Evolutionary conservation across 2,329 filamentous ascomycete species (phyloP).

Genomic region (Diaporthe vexans): DNA sequence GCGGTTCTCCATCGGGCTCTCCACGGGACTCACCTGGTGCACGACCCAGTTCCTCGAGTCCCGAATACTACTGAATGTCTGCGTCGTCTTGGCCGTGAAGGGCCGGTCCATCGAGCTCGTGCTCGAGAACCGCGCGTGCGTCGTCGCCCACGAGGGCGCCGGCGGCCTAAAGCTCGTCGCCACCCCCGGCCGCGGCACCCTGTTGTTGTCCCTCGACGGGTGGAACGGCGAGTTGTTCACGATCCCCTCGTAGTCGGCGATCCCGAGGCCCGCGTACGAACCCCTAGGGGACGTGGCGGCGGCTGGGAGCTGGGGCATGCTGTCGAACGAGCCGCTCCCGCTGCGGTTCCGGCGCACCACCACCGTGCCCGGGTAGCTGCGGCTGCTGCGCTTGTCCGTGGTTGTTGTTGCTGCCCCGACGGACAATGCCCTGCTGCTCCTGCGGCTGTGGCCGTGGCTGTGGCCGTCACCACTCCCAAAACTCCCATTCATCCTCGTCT

Average conservation of each 20-base stretch:
- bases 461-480: background rate
- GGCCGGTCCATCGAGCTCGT: slow-evolving; percentile 6
- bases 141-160: slow-evolving; percentile 43
- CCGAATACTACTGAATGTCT: slow-evolving; percentile 1
- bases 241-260: slow-evolving; percentile 51
- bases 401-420: background rate
- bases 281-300: slow-evolving; percentile 32
- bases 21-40: slow-evolving; percentile 24
- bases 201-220: slow-evolving; percentile 49
- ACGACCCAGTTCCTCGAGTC: slow-evolving; percentile 25
- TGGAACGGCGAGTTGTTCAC: slow-evolving; percentile 54
- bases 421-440: slow-evolving; percentile 23
- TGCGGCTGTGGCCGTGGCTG: background rate
- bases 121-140: slow-evolving; percentile 14
- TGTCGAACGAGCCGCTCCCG: background rate
- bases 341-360: slow-evolving; percentile 6
- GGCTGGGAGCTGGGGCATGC: background rate
- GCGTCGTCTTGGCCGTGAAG: slow-evolving; percentile 29
- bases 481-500: slow-evolving; percentile 32
- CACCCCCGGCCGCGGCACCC: too few species aligned
- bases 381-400: background rate
- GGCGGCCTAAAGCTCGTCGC: slow-evolving; percentile 18
- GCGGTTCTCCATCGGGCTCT: slow-evolving; percentile 13
- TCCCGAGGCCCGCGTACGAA: slow-evolving; percentile 46
- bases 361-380: slow-evolving; percentile 6